Conservation (phyloP, 2,329 filamentous ascomycete species). For the Colletotrichum lentis region DNA sequence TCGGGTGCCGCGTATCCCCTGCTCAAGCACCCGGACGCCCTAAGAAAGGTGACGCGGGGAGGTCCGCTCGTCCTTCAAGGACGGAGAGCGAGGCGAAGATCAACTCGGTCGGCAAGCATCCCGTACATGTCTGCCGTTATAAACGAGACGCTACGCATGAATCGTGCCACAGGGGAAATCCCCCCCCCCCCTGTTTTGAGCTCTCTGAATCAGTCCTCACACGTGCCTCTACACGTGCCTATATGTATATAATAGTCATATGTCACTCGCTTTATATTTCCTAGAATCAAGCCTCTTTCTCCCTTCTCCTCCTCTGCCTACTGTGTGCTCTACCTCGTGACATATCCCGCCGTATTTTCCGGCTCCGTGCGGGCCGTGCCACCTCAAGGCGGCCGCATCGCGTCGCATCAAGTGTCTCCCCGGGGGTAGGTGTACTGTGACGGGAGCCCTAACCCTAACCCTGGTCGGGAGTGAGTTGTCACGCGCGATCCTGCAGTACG, state of each 20-base stretch:
- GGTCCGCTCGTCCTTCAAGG: conserved; percentile 49
- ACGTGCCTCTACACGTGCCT: no score
- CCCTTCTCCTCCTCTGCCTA: no score
- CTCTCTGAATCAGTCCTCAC: no score
- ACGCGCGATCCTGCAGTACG: no score
- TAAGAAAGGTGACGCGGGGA: conserved; percentile 49
- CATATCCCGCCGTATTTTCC: conserved; percentile 44
- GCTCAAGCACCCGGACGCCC: conserved; percentile 42
- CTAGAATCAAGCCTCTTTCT: no score
- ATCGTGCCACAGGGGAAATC: no score
- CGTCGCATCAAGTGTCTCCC: conserved; percentile 45
- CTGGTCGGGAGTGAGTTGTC: no score
- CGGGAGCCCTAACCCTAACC: no score
- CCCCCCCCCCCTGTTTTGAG: no score
- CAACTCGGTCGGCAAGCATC: conserved; percentile 43
- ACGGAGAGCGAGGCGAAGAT: conserved; percentile 51
- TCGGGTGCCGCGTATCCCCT: conserved; percentile 53
- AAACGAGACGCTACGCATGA: conserved; percentile 51
- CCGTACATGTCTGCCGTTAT: conserved; percentile 52
- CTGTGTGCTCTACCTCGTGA: no score
- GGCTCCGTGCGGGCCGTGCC: conserved; percentile 43
- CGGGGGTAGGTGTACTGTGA: conserved; percentile 43
- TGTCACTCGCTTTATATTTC: no score
- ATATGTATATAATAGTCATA: no score
- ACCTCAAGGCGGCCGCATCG: conserved; percentile 45